Percentiles rank a stretch among this genome's conserved stretches.
phyloP scores from a whole-genome alignment of 805 yeast genomes.

The Monosporozyma solicola region DNA sequence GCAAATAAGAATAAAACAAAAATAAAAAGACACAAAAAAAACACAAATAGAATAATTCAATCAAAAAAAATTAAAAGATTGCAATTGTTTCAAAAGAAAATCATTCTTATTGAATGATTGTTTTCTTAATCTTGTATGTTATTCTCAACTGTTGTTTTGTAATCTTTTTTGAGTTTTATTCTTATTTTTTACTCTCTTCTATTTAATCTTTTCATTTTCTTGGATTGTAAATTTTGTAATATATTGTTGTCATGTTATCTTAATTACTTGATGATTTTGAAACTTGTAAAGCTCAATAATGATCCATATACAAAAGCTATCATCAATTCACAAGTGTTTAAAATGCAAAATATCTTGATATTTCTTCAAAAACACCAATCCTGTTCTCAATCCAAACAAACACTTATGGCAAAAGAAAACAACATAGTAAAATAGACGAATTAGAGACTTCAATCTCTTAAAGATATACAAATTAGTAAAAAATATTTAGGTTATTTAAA shows the following conservation, averaged over 20 bases:
- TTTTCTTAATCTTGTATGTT: not conserved
- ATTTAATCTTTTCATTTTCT: not conserved
- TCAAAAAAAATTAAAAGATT: not conserved
- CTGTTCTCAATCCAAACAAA: not conserved
- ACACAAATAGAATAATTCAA: not conserved
- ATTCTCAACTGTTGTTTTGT: not conserved
- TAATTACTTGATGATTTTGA: not conserved
- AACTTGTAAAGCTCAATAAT: no score
- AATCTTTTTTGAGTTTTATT: not conserved
- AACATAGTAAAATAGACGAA: not conserved
- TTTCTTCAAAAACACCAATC: no score
- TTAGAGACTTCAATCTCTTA: not conserved
- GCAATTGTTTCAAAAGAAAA: not conserved
- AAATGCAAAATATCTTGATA: no score
- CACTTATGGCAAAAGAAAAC: not conserved
- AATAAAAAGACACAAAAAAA: not conserved
- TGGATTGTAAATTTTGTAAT: not conserved
- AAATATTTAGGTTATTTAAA: not conserved
- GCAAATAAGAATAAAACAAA: conserved; percentile 1
- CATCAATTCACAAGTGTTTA: no score
- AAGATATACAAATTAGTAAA: conserved; percentile 1
- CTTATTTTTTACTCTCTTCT: not conserved
- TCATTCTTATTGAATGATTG: not conserved
- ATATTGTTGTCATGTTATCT: not conserved
- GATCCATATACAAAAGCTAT: no score